Evolutionary conservation across 192 early-diverging fungal genomes (phyloP).

Genomic region (Linderina pennispora): DNA sequence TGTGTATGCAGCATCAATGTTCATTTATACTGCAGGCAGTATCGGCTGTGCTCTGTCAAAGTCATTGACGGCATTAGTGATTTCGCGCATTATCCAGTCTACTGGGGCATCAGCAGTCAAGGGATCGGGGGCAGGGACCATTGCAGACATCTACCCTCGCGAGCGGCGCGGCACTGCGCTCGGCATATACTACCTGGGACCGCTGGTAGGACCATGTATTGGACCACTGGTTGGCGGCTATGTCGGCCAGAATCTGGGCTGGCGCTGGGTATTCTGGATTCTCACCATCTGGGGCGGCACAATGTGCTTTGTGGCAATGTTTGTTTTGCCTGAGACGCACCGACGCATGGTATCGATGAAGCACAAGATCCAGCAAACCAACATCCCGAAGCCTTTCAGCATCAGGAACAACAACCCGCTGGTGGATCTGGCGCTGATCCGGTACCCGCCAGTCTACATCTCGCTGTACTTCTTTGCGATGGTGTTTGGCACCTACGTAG

Average conservation of each 20-base stretch:
- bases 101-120: conserved; percentile 47
- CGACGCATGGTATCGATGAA: conserved; percentile 28
- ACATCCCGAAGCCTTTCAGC: conserved; percentile 16
- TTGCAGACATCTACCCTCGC: conserved; percentile 49
- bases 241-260: conserved; percentile 41
- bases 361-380: conserved; percentile 25
- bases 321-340: conserved; percentile 57
- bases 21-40: conserved; percentile 40
- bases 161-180: conserved; percentile 50
- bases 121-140: conserved; percentile 46
- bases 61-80: conserved; percentile 25
- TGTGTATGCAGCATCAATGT: conserved; percentile 37
- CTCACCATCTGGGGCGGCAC: conserved; percentile 49
- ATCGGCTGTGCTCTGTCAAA: conserved; percentile 44
- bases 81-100: conserved; percentile 44
- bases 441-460: conserved; percentile 33
- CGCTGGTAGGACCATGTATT: conserved; percentile 46
- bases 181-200: conserved; percentile 48
- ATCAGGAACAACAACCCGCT: conserved; percentile 38
- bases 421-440: conserved; percentile 11
- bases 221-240: conserved; percentile 53
- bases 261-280: conserved; percentile 58
- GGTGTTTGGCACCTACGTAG: conserved; percentile 49
- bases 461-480: conserved; percentile 35
- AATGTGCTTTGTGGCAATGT: conserved; percentile 40